A percentile compares a stretch with the other conserved stretches of the same genome.
Evolutionary conservation across 2,329 filamentous ascomycete species (phyloP).

Genomic region (Pseudodiploospora longispora): DNA sequence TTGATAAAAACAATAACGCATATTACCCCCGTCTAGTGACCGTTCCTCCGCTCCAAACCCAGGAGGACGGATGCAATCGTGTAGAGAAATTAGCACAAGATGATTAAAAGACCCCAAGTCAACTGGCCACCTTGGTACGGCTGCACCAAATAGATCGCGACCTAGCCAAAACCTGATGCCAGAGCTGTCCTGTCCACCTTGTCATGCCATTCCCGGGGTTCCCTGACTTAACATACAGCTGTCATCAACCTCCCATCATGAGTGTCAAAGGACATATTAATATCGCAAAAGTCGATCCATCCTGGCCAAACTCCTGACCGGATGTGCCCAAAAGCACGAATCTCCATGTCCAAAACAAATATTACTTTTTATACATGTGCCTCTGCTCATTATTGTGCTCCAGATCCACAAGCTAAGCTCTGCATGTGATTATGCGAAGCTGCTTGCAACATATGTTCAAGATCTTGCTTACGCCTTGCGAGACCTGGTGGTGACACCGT

Average conservation of each 20-base stretch:
- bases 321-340: constrained; percentile 1
- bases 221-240: constrained; percentile 16
- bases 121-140: constrained; percentile 3
- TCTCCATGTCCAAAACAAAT: constrained; percentile 8
- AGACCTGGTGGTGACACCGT: constrained; percentile 55
- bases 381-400: too few species aligned
- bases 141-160: constrained; percentile 6
- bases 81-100: constrained; percentile 9
- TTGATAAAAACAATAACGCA: too few species aligned
- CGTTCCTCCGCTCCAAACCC: too few species aligned
- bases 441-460: background rate
- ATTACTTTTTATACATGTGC: constrained; percentile 1
- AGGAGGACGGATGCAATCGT: too few species aligned
- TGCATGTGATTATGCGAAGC: too few species aligned
- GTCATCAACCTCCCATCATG: constrained; percentile 22
- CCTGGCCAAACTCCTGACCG: constrained; percentile 10
- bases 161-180: constrained; percentile 5
- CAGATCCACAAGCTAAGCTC: too few species aligned
- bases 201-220: constrained; percentile 9
- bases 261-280: constrained; percentile 20
- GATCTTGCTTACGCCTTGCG: constrained; percentile 49
- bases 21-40: too few species aligned
- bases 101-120: constrained; percentile 6
- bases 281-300: constrained; percentile 8
- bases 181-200: constrained; percentile 4